Evolutionary conservation across 73 alveolate genomes (phyloP), one percentile per base, ranked within the genome.

Genomic region (Paramecium sonneborni): DNA sequence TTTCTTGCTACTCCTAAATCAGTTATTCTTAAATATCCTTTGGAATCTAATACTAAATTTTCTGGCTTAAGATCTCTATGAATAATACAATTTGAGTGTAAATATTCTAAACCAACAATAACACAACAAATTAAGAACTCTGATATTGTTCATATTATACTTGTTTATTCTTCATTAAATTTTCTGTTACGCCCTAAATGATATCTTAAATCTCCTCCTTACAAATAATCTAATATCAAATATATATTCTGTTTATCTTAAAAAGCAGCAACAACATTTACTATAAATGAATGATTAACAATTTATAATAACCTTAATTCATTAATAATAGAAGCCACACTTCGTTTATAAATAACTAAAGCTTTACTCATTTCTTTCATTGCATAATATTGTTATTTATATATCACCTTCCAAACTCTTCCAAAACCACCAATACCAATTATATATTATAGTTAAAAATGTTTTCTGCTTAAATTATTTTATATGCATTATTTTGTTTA

Each of bases 1-100:
- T 92, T 86, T 72, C 98, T 92, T 0, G 99, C 99, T 37, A 98
- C 97, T 20, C 99, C 99, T 67, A 98, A 88, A 88, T 98, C 99
- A 11, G 99, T 97, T 10, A 98, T 92, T 79, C 98, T 90, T 5
- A 96, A 95, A 89, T 97, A 97, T 18, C 97, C 93, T 68, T 87
- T 68, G 8, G 67, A 37, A 44, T 87, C 93, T 8, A 87, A 43
- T 20, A 87, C 89, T 12, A 87, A 38, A 87, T 87, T 87, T 39
- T 87, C 93, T 68, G 93, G 93, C 12, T 87, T 87, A 14, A 87
- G 69, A 68, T 87, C 93, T 43, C 93, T 87, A 18, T 87, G 93
- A 20, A 87, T 74, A 43, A 87, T 87, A 10, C 67, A 30, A 68
- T 87, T 35, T 62, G 28, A 21, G 21, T 87, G 93, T 39, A 87